These are phyloP conservation scores for Trametes hirsuta DNA, from an alignment of 1,284 basidiomycete species.

Conservation along the genomic window DNA sequence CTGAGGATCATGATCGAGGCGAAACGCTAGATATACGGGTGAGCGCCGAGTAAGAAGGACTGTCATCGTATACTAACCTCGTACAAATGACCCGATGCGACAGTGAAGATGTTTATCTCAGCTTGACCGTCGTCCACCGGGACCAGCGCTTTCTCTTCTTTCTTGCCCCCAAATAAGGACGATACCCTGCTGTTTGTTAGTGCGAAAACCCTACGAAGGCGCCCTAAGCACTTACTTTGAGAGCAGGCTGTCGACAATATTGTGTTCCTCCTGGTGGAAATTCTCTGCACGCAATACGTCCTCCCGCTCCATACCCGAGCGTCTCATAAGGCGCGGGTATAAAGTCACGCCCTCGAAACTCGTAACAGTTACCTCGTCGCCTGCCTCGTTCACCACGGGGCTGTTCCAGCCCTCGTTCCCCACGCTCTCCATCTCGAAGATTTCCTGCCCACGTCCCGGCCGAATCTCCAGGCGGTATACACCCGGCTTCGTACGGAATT, in stretches of 20 bases:
- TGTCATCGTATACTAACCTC: slow-evolving; percentile 59
- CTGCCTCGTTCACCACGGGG: slow-evolving; percentile 63
- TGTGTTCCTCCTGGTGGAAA: slow-evolving; percentile 33
- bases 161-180: slow-evolving; percentile 47
- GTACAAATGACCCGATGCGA: slow-evolving; percentile 94
- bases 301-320: slow-evolving; percentile 76
- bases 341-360: slow-evolving; percentile 89
- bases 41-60: neutral
- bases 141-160: slow-evolving; percentile 21
- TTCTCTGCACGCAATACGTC: slow-evolving; percentile 67
- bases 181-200: slow-evolving; percentile 46
- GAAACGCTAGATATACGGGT: slow-evolving; percentile 68
- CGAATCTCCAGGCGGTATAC: slow-evolving; percentile 85
- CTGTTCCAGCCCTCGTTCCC: slow-evolving; percentile 87
- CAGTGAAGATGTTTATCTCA: slow-evolving; percentile 98
- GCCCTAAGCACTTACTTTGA: slow-evolving; percentile 46
- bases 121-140: slow-evolving; percentile 55
- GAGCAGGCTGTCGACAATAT: slow-evolving; percentile 49
- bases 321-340: slow-evolving; percentile 78
- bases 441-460: slow-evolving; percentile 77
- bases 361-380: slow-evolving; percentile 76
- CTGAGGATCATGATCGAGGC: slow-evolving; percentile 98
- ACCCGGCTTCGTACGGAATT: slow-evolving; percentile 93
- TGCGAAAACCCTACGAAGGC: neutral
- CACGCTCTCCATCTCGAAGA: slow-evolving; percentile 84